phyloP scores from a whole-genome alignment of 768 basidiomycete species.

The Termitomyces titanicus region DNA sequence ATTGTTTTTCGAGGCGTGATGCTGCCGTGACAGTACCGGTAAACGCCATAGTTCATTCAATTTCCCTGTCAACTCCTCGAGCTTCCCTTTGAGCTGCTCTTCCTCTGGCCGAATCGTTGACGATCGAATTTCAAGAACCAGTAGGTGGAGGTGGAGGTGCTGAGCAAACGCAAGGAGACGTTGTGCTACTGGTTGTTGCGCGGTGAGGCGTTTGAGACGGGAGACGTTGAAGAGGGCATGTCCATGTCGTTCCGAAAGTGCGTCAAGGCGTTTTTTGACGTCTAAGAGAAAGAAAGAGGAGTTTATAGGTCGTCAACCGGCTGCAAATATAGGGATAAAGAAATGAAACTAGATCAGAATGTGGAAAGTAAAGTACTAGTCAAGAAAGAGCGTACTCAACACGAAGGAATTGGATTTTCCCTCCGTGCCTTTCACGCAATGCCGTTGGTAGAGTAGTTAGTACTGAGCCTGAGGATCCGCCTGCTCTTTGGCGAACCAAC shows the following conservation, averaged over 20 bases:
- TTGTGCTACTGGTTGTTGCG: slow-evolving; percentile 63
- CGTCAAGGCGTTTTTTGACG: slow-evolving; percentile 58
- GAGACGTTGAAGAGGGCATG: slow-evolving; percentile 65
- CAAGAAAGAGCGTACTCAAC: slow-evolving; percentile 39
- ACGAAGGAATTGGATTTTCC: slow-evolving; percentile 80
- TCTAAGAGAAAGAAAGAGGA: slow-evolving; percentile 34
- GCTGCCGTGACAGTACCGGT: too few species aligned
- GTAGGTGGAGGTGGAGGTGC: slow-evolving; percentile 73
- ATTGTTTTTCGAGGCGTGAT: too few species aligned
- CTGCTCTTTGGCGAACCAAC: too few species aligned
- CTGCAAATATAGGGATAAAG: slow-evolving; percentile 73
- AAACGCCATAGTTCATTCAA: slow-evolving; percentile 87
- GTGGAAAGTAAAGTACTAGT: background rate
- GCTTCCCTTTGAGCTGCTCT: slow-evolving; percentile 62
- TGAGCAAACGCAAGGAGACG: slow-evolving; percentile 68
- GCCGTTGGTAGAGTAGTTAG: slow-evolving; percentile 53
- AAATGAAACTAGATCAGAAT: slow-evolving; percentile 29
- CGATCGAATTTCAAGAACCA: slow-evolving; percentile 73
- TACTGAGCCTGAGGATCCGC: slow-evolving; percentile 63
- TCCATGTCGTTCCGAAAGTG: slow-evolving; percentile 59
- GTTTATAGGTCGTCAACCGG: slow-evolving; percentile 76
- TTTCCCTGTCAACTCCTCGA: slow-evolving; percentile 73
- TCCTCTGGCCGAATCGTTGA: slow-evolving; percentile 78
- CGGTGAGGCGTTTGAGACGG: slow-evolving; percentile 58
- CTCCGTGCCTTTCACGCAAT: slow-evolving; percentile 75